Evolutionary conservation across 1,284 basidiomycete genomes (phyloP).

Genomic region (Pterulicium gracile): DNA sequence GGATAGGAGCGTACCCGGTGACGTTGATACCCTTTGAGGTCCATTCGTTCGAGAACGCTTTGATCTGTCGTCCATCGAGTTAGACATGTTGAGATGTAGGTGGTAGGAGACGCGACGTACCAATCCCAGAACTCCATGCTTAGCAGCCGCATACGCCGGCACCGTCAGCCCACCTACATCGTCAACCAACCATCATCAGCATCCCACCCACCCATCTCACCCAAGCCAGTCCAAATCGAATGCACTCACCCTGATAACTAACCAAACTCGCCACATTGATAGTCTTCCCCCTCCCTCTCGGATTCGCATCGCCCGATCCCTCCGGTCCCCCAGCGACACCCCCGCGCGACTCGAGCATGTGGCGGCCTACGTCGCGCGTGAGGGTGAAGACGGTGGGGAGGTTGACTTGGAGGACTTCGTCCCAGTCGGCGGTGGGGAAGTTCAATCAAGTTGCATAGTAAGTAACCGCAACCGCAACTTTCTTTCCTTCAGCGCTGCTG

Average conservation of each 20-base stretch:
- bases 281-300: conserved; percentile 21
- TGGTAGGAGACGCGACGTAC: neutral
- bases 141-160: conserved; percentile 88
- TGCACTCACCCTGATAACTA: conserved; percentile 34
- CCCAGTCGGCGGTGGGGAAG: conserved; percentile 8
- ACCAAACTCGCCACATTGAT: conserved; percentile 25
- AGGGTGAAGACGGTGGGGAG: conserved; percentile 24
- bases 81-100: neutral
- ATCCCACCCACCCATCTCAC: too few species aligned
- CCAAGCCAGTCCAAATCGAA: too few species aligned
- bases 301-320: neutral
- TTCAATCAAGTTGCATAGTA: too few species aligned
- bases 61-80: conserved; percentile 63
- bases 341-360: conserved; percentile 25
- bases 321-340: conserved; percentile 16
- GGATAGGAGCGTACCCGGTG: conserved; percentile 28
- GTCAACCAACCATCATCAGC: too few species aligned
- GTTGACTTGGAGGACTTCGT: conserved; percentile 22
- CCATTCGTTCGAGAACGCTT: conserved; percentile 61
- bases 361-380: conserved; percentile 20
- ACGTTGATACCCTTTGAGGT: conserved; percentile 65
- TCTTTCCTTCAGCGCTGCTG: too few species aligned
- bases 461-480: too few species aligned
- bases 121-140: conserved; percentile 63
- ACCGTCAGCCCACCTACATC: conserved; percentile 72